Evolutionary conservation across 1,139 yeast genomes (phyloP).

Genomic region (Candida sp.): DNA sequence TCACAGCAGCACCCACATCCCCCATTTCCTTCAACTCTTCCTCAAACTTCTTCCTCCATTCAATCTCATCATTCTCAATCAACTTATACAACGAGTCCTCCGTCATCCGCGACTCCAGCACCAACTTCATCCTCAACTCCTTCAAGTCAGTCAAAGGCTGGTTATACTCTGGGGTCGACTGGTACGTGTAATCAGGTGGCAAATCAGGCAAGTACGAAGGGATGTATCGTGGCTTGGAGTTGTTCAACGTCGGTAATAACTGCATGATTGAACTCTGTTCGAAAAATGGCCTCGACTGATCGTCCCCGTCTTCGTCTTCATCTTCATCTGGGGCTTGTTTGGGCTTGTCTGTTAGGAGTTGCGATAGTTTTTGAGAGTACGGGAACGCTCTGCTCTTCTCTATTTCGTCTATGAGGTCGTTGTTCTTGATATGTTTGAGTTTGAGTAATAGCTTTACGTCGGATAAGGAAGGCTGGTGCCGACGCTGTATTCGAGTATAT

Average conservation of each 20-base stretch:
- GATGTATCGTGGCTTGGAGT: constrained; percentile 54
- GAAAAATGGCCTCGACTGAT: constrained; percentile 44
- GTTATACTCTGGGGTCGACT: constrained; percentile 71
- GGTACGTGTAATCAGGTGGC: constrained; percentile 94
- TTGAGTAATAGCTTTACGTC: constrained; percentile 59
- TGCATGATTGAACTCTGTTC: constrained; percentile 55
- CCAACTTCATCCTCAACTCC: constrained; percentile 68
- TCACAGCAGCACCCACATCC: constrained; percentile 18
- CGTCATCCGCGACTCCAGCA: constrained; percentile 79
- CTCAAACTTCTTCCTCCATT: constrained; percentile 35
- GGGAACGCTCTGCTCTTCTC: constrained; percentile 10
- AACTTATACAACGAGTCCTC: constrained; percentile 75
- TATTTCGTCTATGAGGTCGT: constrained; percentile 49
- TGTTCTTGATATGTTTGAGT: constrained; percentile 47
- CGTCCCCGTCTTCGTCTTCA: constrained; percentile 10
- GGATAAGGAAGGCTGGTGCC: constrained; percentile 58
- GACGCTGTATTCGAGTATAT: constrained; percentile 69
- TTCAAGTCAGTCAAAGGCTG: constrained; percentile 74
- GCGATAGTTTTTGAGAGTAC: constrained; percentile 7
- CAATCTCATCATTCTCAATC: constrained; percentile 45
- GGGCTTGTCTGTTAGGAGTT: neutral
- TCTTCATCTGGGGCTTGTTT: neutral
- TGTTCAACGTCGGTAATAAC: constrained; percentile 58
- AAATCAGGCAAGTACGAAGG: constrained; percentile 83
- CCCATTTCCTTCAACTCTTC: constrained; percentile 20